Evolutionary conservation across 2,329 filamentous ascomycete species (phyloP), one percentile per base, ranked within the genome.

Genomic region (Alternaria triticimaculans): DNA sequence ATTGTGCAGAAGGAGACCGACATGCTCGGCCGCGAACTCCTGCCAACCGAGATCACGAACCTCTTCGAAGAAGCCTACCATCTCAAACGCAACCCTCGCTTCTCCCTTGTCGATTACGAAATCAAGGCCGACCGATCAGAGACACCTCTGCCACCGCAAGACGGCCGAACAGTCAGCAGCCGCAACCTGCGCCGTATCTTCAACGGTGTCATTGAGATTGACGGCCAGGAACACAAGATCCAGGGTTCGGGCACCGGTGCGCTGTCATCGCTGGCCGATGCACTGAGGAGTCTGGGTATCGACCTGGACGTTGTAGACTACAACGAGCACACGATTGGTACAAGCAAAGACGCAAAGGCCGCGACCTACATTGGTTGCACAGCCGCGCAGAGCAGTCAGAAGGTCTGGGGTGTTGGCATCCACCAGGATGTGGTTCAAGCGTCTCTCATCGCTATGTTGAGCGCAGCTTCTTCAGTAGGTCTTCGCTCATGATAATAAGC

Each of bases 331-430:
- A 91, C 94, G 26, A 94, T 98, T 71, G 93, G 93, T 69, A 85
- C 86, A 55, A 93, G 92, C 65, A 88, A 89, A 61, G 88, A 93
- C 65, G 93, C 95, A 70, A 96, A 96, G 84, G 95, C 95, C n/a
- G 95, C 94, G 2, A 93, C 94, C 3, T 98, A 96, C 78, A 97
- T 98, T 68, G 92, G 97, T 80, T 97, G 94, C 81, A 94, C 87
- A 26, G 86, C 89, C 20, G 82, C 87, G 5, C 88, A 87, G 50
- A 90, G 86, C 66, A 87, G 87, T 58, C 85, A 92, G 73, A 91
- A 88, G 74, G 91, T 97, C 3, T 97, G 94, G 93, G 94, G 94
- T 71, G 91, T 97, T 7, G 94, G 93, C 33, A 92, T 97, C 72
- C 93, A 97, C 78, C 91, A 95, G 78, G 95, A 97, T 84, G 93